Percentiles rank a stretch among this genome's conserved stretches.
phyloP scores from a whole-genome alignment of 176 grass and related monocot genomes.

The Ananas comosus region DNA sequence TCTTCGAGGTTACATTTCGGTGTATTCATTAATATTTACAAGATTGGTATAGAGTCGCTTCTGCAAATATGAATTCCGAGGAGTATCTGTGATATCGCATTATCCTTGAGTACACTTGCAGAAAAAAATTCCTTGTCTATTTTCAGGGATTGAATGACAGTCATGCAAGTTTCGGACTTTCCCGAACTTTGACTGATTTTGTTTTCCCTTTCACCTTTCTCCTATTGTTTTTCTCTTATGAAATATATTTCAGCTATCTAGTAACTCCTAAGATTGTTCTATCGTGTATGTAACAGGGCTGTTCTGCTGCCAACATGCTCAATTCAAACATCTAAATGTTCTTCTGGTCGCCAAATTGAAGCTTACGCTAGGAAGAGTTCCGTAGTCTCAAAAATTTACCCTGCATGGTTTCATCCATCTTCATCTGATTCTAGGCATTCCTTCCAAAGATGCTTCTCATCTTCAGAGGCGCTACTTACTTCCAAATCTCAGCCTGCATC shows the following conservation, averaged over 20 bases:
- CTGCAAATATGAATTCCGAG: too few relatives aligned
- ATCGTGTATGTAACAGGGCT: conserved; percentile 28
- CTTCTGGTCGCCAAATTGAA: conserved; percentile 18
- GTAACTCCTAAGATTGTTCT: not conserved
- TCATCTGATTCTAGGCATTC: conserved; percentile 24
- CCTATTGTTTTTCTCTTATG: not conserved
- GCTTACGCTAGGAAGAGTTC: conserved; percentile 34
- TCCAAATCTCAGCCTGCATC: conserved; percentile 36
- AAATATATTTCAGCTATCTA: not conserved
- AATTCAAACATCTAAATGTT: conserved; percentile 29
- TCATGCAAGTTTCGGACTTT: too few relatives aligned
- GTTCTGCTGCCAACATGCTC: conserved; percentile 34
- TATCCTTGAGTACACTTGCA: too few relatives aligned
- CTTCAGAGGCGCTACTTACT: conserved; percentile 69
- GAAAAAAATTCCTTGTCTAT: too few relatives aligned
- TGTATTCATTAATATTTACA: too few relatives aligned
- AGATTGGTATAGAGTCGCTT: too few relatives aligned
- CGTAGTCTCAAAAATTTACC: conserved; percentile 29
- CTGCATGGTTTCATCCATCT: conserved; percentile 30
- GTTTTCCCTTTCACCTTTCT: too few relatives aligned
- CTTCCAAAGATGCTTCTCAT: conserved; percentile 45
- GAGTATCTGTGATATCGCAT: too few relatives aligned
- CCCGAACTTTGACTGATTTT: not conserved
- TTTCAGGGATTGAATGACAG: too few relatives aligned
- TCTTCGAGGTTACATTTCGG: too few relatives aligned